Evolutionary conservation across 2,329 filamentous ascomycete species (phyloP).

Genomic region (Fusarium drepaniforme): DNA sequence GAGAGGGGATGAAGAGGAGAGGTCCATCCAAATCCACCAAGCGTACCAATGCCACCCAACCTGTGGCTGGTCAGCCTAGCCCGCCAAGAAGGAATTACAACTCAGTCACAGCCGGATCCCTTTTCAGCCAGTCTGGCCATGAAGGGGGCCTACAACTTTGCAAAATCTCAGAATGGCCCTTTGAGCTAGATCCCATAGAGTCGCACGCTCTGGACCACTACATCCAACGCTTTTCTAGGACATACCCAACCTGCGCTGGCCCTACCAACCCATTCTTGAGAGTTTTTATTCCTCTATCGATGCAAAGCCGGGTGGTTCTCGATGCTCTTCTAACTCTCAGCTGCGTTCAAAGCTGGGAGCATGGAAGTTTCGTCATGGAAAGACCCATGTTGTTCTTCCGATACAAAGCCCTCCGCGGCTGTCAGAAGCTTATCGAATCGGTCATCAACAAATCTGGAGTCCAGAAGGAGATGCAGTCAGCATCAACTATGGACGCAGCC

Average conservation of each 20-base stretch:
- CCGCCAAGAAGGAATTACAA: background rate
- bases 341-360: slow-evolving; percentile 31
- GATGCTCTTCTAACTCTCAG: slow-evolving; percentile 28
- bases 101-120: background rate
- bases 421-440: background rate
- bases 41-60: background rate
- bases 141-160: background rate
- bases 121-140: no score
- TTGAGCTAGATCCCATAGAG: slow-evolving; percentile 18
- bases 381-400: slow-evolving; percentile 22
- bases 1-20: slow-evolving; percentile 28
- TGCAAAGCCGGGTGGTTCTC: slow-evolving; percentile 30
- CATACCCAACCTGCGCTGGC: slow-evolving; percentile 28
- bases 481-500: background rate
- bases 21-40: slow-evolving; percentile 8
- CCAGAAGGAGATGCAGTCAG: background rate
- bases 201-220: slow-evolving; percentile 30
- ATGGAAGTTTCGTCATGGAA: slow-evolving; percentile 22
- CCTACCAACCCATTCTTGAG: slow-evolving; percentile 33
- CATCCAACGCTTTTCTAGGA: slow-evolving; percentile 33
- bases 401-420: slow-evolving; percentile 29
- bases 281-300: slow-evolving; percentile 28
- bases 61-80: background rate
- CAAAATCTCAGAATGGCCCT: slow-evolving; percentile 25
- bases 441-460: background rate